phyloP scores from a whole-genome alignment of 2,329 filamentous ascomycete genomes.

The Aspergillus sp. region DNA sequence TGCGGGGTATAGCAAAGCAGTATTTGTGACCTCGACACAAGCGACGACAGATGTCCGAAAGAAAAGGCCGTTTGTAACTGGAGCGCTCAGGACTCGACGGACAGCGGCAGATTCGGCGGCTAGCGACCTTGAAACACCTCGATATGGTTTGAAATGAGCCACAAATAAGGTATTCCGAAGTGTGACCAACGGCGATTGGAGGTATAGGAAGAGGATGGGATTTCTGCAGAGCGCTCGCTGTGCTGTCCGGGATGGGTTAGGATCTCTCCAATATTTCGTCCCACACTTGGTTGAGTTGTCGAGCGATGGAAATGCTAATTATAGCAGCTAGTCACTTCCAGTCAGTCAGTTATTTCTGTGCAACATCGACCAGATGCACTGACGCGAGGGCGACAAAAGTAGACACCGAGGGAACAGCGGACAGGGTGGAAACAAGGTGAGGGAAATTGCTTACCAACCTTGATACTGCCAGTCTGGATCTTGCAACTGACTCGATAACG shows the following conservation, averaged over 20 bases:
- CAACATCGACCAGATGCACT: background rate
- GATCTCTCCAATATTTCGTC: no score
- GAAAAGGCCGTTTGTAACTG: slow-evolving; percentile 4
- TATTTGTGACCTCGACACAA: background rate
- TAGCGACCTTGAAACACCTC: background rate
- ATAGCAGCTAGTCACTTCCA: slow-evolving; percentile 17
- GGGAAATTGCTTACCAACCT: no score
- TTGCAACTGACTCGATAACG: no score
- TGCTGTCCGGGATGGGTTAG: no score
- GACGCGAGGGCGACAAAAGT: slow-evolving; percentile 17
- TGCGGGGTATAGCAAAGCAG: background rate
- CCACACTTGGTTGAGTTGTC: slow-evolving; percentile 12
- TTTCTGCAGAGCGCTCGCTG: no score
- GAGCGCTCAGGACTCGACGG: background rate
- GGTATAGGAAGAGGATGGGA: no score
- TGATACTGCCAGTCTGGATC: no score
- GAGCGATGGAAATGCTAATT: slow-evolving; percentile 22
- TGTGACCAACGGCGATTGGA: no score
- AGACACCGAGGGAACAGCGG: slow-evolving; percentile 8
- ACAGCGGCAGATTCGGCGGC: background rate
- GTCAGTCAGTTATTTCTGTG: slow-evolving; percentile 2
- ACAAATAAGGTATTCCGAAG: background rate
- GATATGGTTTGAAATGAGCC: background rate
- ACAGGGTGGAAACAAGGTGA: slow-evolving; percentile 13
- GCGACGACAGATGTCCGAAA: slow-evolving; percentile 6